These are phyloP conservation scores for Triticum timopheevii DNA, from an alignment of 176 grass and related monocot species.

Conservation along the genomic window DNA sequence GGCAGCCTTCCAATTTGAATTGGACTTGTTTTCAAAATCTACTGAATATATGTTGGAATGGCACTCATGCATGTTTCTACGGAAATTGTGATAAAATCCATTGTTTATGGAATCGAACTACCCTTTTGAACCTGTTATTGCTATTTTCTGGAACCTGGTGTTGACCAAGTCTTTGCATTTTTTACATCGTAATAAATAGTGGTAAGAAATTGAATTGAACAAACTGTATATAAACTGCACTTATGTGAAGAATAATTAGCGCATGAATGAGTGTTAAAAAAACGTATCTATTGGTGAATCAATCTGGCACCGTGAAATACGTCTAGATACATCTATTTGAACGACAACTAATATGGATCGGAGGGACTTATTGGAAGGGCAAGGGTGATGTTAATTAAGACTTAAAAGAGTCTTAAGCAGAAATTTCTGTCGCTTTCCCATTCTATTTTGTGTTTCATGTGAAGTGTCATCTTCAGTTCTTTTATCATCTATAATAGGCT, in stretches of 20 bases:
- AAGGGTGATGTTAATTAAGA: not conserved
- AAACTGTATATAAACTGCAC: not conserved
- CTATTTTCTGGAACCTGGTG: constrained; percentile 2
- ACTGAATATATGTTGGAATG: not conserved
- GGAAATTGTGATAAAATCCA: not conserved
- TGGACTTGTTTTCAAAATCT: not conserved
- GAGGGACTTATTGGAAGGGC: not conserved
- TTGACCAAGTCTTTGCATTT: not conserved
- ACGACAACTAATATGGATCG: too few species aligned
- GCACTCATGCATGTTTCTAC: not conserved
- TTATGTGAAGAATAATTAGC: not conserved
- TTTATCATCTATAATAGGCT: not conserved
- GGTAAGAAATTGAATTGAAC: not conserved
- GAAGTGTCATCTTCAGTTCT: not conserved
- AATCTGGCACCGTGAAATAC: not conserved
- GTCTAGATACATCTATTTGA: too few species aligned
- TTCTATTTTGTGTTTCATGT: constrained; percentile 17
- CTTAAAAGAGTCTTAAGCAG: not conserved
- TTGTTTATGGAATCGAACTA: not conserved
- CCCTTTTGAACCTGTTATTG: not conserved
- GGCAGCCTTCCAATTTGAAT: not conserved
- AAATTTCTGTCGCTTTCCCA: not conserved
- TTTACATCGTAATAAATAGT: constrained; percentile 7
- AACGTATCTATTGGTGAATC: not conserved
- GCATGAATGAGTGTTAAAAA: not conserved